Evolutionary conservation across 2,329 filamentous ascomycete genomes (phyloP).

Genomic region (Talaromyces sp.): DNA sequence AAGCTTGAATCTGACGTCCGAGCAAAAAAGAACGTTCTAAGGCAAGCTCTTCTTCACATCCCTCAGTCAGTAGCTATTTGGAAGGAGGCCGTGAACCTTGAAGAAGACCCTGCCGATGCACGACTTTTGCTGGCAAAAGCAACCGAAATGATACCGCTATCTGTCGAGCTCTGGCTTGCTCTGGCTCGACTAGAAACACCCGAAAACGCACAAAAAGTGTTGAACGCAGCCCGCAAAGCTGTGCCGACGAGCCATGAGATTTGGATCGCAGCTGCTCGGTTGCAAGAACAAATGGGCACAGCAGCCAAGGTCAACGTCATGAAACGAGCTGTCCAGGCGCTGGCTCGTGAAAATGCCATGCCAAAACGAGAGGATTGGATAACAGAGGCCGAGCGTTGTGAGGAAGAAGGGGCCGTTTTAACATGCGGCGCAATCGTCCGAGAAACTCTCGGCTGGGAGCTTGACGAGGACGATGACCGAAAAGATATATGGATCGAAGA

Average conservation of each 20-base stretch:
- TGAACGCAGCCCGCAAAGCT: slow-evolving; percentile 92
- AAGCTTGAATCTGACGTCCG: slow-evolving; percentile 76
- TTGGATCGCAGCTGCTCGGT: slow-evolving; percentile 88
- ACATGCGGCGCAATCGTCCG: slow-evolving; percentile 88
- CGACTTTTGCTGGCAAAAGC: slow-evolving; percentile 87
- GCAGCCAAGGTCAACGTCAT: slow-evolving; percentile 82
- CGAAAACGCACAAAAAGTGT: slow-evolving; percentile 87
- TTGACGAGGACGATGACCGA: slow-evolving; percentile 94
- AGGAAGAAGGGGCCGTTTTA: slow-evolving; percentile 80
- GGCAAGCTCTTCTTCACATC: slow-evolving; percentile 86
- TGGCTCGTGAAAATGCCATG: slow-evolving; percentile 92
- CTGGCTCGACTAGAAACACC: slow-evolving; percentile 84
- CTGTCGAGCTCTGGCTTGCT: slow-evolving; percentile 92
- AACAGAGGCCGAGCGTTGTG: slow-evolving; percentile 85
- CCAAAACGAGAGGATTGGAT: slow-evolving; percentile 97
- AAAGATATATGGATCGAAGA: slow-evolving; percentile 97
- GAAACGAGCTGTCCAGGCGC: slow-evolving; percentile 83
- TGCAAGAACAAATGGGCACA: slow-evolving; percentile 86
- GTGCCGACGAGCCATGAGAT: slow-evolving; percentile 91
- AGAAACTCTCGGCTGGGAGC: slow-evolving; percentile 85
- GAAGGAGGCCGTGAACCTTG: slow-evolving; percentile 95
- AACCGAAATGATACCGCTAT: slow-evolving; percentile 88
- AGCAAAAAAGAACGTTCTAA: slow-evolving; percentile 87
- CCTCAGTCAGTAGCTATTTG: slow-evolving; percentile 94
- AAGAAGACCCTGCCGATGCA: slow-evolving; percentile 85